Base-by-base conservation (phyloP, 1,139 yeast genomes). In the Pichia sp. region DNA sequence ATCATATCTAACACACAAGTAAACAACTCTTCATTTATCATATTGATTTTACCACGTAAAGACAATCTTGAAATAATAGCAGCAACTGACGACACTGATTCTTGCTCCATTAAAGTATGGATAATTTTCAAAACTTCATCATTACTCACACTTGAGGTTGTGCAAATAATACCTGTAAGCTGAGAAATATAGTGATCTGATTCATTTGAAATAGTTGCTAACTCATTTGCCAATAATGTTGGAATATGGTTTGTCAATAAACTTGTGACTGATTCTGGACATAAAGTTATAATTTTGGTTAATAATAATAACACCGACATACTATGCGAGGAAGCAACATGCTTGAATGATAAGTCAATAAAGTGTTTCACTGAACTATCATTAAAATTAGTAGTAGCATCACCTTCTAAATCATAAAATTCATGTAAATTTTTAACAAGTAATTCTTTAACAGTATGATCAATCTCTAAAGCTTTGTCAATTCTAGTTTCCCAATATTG, bases 401-500 rank as follows among this genome's bases (percentile, higher is more conserved):
- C 49, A 36, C 50, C 50, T 24, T 50, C 46, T 23, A 35, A 1
- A 29, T 24, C 44, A 36, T n/a, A 35, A 45, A 13, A 71, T 48
- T 18, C 62, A 53, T 5, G 53, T 44, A 63, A 35, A 39, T 70
- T 66, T 1, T 51, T 42, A 13, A 58, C 54, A 7, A 82, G 63
- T 4, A 69, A 60, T 0, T 50, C 40, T 35, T 79, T 67, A 1
- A 85, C 86, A 1, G 59, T 61, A 2, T 71, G 71, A 59, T 88
- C 95, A 39, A 76, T 69, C 43, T 79, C 83, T 7, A 85, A 50
- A 0, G 94, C 87, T 48, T 80, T 85, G n/a, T 83, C 89, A 26
- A 86, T 61, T 58, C 92, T 73, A 0, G 76, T 67, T 5, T 72
- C 70, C 96, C 96, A 89, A 44, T 85, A 82, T 54, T 82, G 85